A percentile compares a stretch with the other conserved stretches of the same genome.
Conservation (phyloP, 768 basidiomycete genomes). For the Podaxis carcinomalis region DNA sequence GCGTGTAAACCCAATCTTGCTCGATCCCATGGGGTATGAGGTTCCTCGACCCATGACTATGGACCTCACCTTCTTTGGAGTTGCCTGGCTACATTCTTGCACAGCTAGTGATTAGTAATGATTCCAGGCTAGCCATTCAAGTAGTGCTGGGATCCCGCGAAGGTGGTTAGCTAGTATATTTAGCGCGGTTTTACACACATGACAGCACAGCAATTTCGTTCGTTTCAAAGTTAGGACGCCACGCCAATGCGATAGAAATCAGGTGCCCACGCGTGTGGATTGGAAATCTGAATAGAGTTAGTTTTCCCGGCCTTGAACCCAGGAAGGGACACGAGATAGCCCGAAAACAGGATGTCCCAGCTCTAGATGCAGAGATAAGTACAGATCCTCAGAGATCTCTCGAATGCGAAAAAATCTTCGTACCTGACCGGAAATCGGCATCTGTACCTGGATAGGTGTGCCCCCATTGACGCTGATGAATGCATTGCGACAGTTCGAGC, state of each 20-base stretch:
- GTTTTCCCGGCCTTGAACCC: slow-evolving; percentile 41
- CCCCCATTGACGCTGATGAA: slow-evolving; percentile 45
- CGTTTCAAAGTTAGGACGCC: slow-evolving; percentile 16
- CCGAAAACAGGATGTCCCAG: slow-evolving; percentile 40
- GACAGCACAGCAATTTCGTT: not conserved
- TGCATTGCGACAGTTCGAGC: slow-evolving; percentile 46
- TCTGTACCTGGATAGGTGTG: slow-evolving; percentile 35
- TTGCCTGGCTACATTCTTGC: not conserved
- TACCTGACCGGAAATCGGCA: slow-evolving; percentile 47
- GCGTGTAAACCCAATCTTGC: not conserved
- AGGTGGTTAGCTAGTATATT: not conserved
- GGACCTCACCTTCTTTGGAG: not conserved
- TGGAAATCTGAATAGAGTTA: slow-evolving; percentile 41
- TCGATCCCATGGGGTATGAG: not conserved
- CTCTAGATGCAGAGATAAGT: slow-evolving; percentile 23
- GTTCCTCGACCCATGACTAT: not conserved
- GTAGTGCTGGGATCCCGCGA: slow-evolving; percentile 1
- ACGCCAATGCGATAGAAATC: slow-evolving; percentile 41
- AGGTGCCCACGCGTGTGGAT: slow-evolving; percentile 36
- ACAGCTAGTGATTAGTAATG: not conserved
- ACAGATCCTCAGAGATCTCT: no score
- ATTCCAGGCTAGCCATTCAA: not conserved
- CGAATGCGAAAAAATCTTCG: slow-evolving; percentile 5
- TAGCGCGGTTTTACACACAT: not conserved
- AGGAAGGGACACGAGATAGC: slow-evolving; percentile 35